These are phyloP conservation scores for Chlorophyllum brunneum DNA, from an alignment of 768 basidiomycete genomes.

Conservation along the genomic window DNA sequence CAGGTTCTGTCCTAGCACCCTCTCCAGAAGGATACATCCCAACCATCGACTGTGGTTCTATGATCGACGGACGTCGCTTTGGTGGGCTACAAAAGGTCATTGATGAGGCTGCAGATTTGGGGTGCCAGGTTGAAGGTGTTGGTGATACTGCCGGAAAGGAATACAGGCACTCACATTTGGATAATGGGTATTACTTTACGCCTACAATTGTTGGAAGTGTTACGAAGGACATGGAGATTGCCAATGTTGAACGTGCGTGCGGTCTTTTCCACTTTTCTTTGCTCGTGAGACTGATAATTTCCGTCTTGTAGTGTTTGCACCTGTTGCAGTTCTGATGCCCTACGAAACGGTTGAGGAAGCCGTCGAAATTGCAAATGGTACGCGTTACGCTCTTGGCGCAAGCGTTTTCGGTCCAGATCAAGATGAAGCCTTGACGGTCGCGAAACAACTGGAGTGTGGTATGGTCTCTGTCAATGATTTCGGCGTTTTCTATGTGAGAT, in stretches of 20 bases:
- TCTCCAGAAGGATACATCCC: conserved; percentile 65
- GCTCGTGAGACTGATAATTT: conserved; percentile 5
- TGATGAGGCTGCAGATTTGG: conserved; percentile 60
- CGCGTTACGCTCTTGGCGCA: conserved; percentile 87
- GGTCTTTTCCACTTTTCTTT: neutral
- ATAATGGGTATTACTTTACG: conserved; percentile 76
- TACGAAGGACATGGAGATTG: conserved; percentile 65
- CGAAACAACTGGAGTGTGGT: conserved; percentile 81
- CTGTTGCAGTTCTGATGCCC: conserved; percentile 81
- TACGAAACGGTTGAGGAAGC: conserved; percentile 86
- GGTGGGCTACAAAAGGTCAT: conserved; percentile 65
- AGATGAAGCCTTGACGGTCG: conserved; percentile 73
- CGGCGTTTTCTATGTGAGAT: conserved; percentile 77
- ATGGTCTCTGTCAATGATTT: conserved; percentile 99
- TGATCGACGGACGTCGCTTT: conserved; percentile 79
- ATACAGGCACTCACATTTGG: conserved; percentile 62
- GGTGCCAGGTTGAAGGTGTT: conserved; percentile 56
- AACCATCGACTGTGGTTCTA: conserved; percentile 81
- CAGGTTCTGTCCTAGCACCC: conserved; percentile 69
- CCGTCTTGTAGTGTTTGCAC: conserved; percentile 76
- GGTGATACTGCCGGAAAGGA: conserved; percentile 41
- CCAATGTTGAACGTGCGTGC: conserved; percentile 71
- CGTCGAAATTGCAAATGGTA: conserved; percentile 83
- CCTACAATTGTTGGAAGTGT: conserved; percentile 88
- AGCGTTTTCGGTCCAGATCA: conserved; percentile 91